Evolutionary conservation across 192 early-diverging fungal species (phyloP), one percentile per base, ranked within the genome.

Genomic region (Geosiphon pyriformis): DNA sequence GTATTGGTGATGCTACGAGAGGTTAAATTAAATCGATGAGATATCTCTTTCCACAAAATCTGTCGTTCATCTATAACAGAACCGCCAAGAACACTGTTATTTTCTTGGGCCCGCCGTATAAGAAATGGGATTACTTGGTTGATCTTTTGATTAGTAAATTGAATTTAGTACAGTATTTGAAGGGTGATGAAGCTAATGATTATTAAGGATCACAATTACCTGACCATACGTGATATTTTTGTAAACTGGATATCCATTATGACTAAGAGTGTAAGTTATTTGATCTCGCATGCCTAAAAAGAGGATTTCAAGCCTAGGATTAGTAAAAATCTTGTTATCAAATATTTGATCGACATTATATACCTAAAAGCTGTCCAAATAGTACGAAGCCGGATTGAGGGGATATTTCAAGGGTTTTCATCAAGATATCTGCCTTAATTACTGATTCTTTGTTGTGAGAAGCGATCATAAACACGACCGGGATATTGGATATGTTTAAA

Each of bases 171-270:
- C n/a, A n/a, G n/a, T n/a, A n/a, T n/a, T n/a, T n/a, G n/a, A n/a
- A n/a, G n/a, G n/a, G n/a, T n/a, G 34, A 17, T 2, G 7, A 54
- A 25, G 56, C 15, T 46, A 27, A 26, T 2, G 1, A 61, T 27
- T 47, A 37, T 2, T 2, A 2, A 12, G 27, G 3, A 35, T 1
- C 4, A 3, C 18, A 46, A 26, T 30, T 66, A 66, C 65, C 52
- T 66, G 83, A 27, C 94, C 96, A 74, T 96, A 98, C 0, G 94
- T 90, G 4, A 98, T 82, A 71, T 94, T 94, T 83, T 97, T 97
- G 83, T 90, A 94, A 59, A 90, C 87, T 67, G 82, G 82, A 65
- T 88, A 90, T 11, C 87, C 91, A 51, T 83, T 70, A 47, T 80
- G 73, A 31, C 88, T 94, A 52, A 98, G 80, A 0, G 84, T 86